phyloP scores from a whole-genome alignment of 163 green algal species.

The Scenedesmus sp. region DNA sequence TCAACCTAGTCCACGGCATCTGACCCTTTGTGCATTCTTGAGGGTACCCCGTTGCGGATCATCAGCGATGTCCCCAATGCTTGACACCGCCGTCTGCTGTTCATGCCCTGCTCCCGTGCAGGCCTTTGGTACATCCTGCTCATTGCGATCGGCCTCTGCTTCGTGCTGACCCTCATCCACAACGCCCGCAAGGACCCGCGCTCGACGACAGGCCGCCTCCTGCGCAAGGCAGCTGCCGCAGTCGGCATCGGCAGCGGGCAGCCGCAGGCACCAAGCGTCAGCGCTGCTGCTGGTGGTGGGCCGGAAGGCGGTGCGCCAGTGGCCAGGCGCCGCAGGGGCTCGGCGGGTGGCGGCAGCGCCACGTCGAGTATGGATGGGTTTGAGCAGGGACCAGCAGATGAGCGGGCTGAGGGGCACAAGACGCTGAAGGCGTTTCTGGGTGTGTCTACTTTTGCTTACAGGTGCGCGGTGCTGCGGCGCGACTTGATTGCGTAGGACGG shows the following conservation, averaged over 20 bases:
- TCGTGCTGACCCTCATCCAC: constrained; percentile 30
- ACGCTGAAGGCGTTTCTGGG: constrained; percentile 21
- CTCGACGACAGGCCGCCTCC: background rate
- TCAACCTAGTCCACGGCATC: background rate
- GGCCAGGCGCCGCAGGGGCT: background rate
- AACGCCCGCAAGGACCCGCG: constrained; percentile 34
- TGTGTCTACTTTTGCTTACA: constrained; percentile 6
- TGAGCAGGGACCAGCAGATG: background rate
- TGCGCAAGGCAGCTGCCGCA: background rate
- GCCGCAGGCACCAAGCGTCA: background rate
- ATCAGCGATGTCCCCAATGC: too few relatives aligned
- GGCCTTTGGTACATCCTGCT: constrained; percentile 53
- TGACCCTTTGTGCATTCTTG: too few relatives aligned
- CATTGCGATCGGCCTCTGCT: constrained; percentile 20
- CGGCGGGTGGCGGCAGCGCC: background rate
- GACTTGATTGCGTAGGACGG: background rate
- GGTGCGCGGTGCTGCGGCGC: background rate
- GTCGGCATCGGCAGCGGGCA: background rate
- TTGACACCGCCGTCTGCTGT: too few relatives aligned
- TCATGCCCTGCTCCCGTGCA: background rate
- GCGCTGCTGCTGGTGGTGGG: background rate
- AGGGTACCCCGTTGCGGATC: too few relatives aligned
- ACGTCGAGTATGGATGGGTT: background rate
- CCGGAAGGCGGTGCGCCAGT: background rate
- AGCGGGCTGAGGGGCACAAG: background rate